These are phyloP conservation scores for Yamadazyma akitaensis DNA, from an alignment of 805 yeast genomes.

Conservation along the genomic window DNA sequence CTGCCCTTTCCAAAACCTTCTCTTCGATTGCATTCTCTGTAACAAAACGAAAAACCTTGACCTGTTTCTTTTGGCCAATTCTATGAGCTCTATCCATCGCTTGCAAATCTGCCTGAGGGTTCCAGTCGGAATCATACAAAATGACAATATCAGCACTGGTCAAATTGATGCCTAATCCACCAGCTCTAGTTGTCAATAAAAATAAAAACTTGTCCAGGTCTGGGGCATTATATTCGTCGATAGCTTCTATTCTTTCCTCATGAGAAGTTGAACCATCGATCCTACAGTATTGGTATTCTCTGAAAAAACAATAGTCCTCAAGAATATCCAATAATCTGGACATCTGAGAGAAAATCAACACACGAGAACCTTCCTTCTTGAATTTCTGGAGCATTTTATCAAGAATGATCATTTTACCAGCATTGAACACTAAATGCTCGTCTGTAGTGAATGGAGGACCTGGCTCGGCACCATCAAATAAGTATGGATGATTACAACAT, in stretches of 20 bases:
- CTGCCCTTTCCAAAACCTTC: slow-evolving; percentile 92
- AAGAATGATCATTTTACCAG: slow-evolving; percentile 86
- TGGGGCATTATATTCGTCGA: slow-evolving; percentile 86
- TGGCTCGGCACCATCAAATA: slow-evolving; percentile 99
- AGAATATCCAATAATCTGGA: slow-evolving; percentile 82
- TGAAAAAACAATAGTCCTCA: slow-evolving; percentile 85
- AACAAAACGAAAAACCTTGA: slow-evolving; percentile 84
- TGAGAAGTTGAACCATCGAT: slow-evolving; percentile 93
- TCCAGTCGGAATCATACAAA: slow-evolving; percentile 93
- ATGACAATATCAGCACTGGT: slow-evolving; percentile 91
- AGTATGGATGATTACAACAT: slow-evolving; percentile 95
- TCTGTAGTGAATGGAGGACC: slow-evolving; percentile 97
- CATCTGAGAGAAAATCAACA: slow-evolving; percentile 91
- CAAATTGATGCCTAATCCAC: slow-evolving; percentile 91
- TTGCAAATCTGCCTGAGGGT: slow-evolving; percentile 96
- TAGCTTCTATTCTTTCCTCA: slow-evolving; percentile 87
- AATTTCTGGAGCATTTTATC: slow-evolving; percentile 77
- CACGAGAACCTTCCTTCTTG: slow-evolving; percentile 78
- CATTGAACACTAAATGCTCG: slow-evolving; percentile 85
- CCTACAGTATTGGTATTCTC: slow-evolving; percentile 84
- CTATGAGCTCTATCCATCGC: slow-evolving; percentile 99
- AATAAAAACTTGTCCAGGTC: slow-evolving; percentile 80
- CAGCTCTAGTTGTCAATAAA: slow-evolving; percentile 90
- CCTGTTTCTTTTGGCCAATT: slow-evolving; percentile 96
- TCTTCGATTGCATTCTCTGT: slow-evolving; percentile 97